A percentile compares a stretch with the other conserved stretches of the same genome.
Evolutionary conservation across 1,284 basidiomycete species (phyloP).

Genomic region (Agaricales sp.): DNA sequence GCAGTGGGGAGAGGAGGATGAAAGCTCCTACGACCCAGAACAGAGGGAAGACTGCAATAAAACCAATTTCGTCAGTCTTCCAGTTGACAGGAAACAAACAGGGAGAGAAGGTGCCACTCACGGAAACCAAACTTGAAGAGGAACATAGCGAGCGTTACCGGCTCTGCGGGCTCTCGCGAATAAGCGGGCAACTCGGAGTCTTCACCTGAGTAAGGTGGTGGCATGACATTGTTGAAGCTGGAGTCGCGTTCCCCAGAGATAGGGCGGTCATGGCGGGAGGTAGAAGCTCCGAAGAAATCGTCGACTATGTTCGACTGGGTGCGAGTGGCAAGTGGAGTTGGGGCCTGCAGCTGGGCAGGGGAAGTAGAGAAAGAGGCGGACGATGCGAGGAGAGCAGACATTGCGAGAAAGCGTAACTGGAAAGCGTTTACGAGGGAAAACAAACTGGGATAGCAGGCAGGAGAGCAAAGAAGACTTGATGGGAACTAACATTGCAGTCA

Average conservation of each 20-base stretch:
- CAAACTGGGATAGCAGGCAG: background rate
- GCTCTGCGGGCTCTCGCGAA: constrained; percentile 16
- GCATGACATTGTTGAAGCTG: background rate
- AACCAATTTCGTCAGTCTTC: constrained; percentile 6
- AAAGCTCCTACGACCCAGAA: constrained; percentile 39
- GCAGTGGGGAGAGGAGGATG: constrained; percentile 31
- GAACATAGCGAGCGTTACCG: constrained; percentile 29
- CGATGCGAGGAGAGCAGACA: background rate
- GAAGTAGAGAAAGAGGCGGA: background rate
- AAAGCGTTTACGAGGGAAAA: background rate
- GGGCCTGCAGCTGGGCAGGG: background rate
- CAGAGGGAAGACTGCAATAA: constrained; percentile 31
- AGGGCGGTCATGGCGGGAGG: background rate
- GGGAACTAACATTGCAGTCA: background rate
- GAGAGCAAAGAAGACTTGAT: background rate
- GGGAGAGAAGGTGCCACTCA: constrained; percentile 9
- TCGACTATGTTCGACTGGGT: background rate
- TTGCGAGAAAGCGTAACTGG: background rate
- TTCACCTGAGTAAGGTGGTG: constrained; percentile 9
- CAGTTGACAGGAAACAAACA: background rate
- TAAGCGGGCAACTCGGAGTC: constrained; percentile 8
- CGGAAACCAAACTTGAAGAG: constrained; percentile 33
- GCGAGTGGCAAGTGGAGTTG: background rate
- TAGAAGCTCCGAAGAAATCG: background rate
- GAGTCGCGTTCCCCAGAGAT: background rate